These are phyloP conservation scores for Collybiopsis luxurians DNA, from an alignment of 768 basidiomycete species.

Conservation along the genomic window DNA sequence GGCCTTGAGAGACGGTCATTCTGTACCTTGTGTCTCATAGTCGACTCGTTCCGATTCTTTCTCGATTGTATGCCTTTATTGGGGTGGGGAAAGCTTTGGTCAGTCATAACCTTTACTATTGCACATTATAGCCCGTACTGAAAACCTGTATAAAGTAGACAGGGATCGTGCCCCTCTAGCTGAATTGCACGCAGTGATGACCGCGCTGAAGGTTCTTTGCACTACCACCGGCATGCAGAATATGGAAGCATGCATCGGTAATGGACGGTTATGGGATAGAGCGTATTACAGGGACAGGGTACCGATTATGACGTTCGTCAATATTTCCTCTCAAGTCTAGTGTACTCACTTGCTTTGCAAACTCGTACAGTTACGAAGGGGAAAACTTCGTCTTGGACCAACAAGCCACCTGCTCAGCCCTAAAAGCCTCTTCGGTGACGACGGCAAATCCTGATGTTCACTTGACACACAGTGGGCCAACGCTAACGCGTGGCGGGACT, in stretches of 20 bases:
- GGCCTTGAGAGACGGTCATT: slow-evolving; percentile 65
- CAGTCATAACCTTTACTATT: slow-evolving; percentile 14
- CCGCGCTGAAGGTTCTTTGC: slow-evolving; percentile 64
- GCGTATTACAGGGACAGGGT: slow-evolving; percentile 65
- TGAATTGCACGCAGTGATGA: slow-evolving; percentile 70
- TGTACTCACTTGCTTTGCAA: slow-evolving; percentile 1
- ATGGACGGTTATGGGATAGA: slow-evolving; percentile 79
- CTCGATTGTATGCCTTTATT: slow-evolving; percentile 68
- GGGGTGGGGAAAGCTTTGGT: slow-evolving; percentile 60
- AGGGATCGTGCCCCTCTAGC: slow-evolving; percentile 61
- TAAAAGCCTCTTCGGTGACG: slow-evolving; percentile 45
- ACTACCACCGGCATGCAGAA: slow-evolving; percentile 51
- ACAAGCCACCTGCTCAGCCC: slow-evolving; percentile 70
- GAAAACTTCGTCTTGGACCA: slow-evolving; percentile 77
- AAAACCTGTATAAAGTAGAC: too few relatives aligned
- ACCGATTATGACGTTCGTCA: slow-evolving; percentile 58
- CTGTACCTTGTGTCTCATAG: slow-evolving; percentile 71
- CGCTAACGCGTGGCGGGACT: too few relatives aligned
- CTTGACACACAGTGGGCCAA: too few relatives aligned
- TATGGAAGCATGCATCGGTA: slow-evolving; percentile 61
- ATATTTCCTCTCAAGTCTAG: background rate
- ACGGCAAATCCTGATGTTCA: background rate
- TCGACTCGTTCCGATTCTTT: slow-evolving; percentile 68
- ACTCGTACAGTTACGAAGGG: slow-evolving; percentile 57
- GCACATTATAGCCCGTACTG: slow-evolving; percentile 21